Base-by-base conservation (phyloP, 305 asterid species). In the Lippia alba region DNA sequence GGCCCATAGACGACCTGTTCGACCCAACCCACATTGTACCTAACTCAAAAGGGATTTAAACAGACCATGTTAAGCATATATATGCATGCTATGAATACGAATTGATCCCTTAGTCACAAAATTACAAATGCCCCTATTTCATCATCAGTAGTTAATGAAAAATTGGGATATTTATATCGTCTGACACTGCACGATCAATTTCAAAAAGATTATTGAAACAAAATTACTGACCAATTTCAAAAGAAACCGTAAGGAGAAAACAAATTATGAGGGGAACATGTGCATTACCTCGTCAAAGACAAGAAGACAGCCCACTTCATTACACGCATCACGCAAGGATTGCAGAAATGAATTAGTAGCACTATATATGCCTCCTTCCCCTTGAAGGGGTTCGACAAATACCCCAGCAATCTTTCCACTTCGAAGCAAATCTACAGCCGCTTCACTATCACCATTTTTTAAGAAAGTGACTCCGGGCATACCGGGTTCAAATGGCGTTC, bases 21-120 rank as follows among this genome's bases (percentile, higher is more conserved):
- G 88, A 33, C 99, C 99, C 67, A 94, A 76, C 46, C 97, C 99
- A 24, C 99, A 94, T 81, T 94, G 99, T 78, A 94, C 90, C 99
- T 91, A 41, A 10, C 3, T 24, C 30, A 24, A 24, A 24, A 24
- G 30, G 30, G 30, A 24, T 24, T 24, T 24, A 24, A 24, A 24
- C 3, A 24, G 30, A 24, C 30, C 30, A 24, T 24, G 30, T 24
- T 24, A 24, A 24, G 30, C 30, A 24, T 1, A 24, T 24, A 24
- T 24, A 24, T n/a, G n/a, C 30, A 24, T 24, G 30, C 30, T 24
- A 7, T 24, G 3, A 24, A 24, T 24, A 24, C 30, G 1, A 24
- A 24, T 24, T 24, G 73, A 67, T 65, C 41, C 9, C 41, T 36
- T 36, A 4, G 41, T 36, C 9, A 3, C 6, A 36, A 36, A 36